These are phyloP conservation scores for Ambrosia hybrid DNA, from an alignment of 140 eudicot species.

Conservation along the genomic window DNA sequence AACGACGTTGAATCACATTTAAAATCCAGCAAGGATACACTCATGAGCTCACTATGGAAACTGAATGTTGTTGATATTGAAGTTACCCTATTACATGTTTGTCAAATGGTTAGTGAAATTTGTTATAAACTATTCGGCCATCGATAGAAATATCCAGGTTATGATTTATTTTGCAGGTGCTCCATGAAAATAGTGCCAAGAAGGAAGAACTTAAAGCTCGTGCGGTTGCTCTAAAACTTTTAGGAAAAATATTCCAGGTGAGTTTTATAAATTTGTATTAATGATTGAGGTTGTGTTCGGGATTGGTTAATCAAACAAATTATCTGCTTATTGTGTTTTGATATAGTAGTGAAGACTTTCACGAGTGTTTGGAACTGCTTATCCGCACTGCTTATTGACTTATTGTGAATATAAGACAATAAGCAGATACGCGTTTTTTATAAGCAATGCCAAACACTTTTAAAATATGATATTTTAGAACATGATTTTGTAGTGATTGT, in stretches of 20 bases:
- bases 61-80: conserved; percentile 95
- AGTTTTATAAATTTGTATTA: not conserved
- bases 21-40: conserved; percentile 68
- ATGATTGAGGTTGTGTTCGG: no score
- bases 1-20: conserved; percentile 75
- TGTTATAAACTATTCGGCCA: not conserved
- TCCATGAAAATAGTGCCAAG: conserved; percentile 63
- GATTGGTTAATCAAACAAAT: not conserved
- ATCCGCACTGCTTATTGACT: not conserved
- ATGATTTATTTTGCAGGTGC: conserved; percentile 48
- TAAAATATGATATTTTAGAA: not conserved
- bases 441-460: not conserved
- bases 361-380: not conserved
- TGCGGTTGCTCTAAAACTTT: conserved; percentile 68
- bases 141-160: not conserved
- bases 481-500: not conserved
- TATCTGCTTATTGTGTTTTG: not conserved
- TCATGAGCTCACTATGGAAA: conserved; percentile 91
- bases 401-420: not conserved
- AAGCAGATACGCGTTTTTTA: not conserved
- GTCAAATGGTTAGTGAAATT: conserved; percentile 71
- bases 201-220: conserved; percentile 91
- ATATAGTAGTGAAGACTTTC: no score
- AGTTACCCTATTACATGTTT: conserved; percentile 90
- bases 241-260: conserved; percentile 87